phyloP scores from a whole-genome alignment of 2,329 filamentous ascomycete genomes.

The Calonectria pseudoturangicola region DNA sequence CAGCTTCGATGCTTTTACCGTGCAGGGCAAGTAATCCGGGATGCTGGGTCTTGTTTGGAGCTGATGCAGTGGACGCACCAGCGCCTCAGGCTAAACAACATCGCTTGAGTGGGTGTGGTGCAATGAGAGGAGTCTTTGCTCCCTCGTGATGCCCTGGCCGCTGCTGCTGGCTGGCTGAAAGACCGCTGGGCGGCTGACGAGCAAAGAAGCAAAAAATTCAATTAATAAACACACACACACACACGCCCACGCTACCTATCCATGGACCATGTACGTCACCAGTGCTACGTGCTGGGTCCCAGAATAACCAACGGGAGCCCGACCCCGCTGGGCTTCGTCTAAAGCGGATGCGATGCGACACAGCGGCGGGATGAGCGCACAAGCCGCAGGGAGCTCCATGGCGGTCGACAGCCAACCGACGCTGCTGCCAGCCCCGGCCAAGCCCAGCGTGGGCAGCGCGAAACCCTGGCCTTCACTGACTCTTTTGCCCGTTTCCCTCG shows the following conservation, averaged over 20 bases:
- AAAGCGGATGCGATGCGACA: slow-evolving; percentile 36
- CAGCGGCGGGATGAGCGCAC: slow-evolving; percentile 26
- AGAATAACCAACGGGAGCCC: slow-evolving; percentile 32
- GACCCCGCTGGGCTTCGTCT: slow-evolving; percentile 28
- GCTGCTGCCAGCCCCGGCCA: slow-evolving; percentile 16
- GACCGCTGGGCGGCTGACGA: slow-evolving; percentile 11
- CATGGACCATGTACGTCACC: slow-evolving; percentile 20
- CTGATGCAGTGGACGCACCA: not conserved
- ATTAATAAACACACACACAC: slow-evolving; percentile 29
- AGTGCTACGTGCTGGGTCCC: slow-evolving; percentile 14
- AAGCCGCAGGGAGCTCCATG: slow-evolving; percentile 15
- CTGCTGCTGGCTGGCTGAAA: slow-evolving; percentile 35
- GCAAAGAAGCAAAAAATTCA: slow-evolving; percentile 14
- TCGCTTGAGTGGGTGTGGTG: slow-evolving; percentile 17
- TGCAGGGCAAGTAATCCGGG: slow-evolving; percentile 1
- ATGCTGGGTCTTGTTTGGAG: slow-evolving; percentile 1
- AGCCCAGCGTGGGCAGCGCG: slow-evolving; percentile 30
- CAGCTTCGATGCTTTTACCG: slow-evolving; percentile 11
- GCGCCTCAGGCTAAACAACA: slow-evolving; percentile 27
- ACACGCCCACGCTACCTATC: slow-evolving; percentile 15
- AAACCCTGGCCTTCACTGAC: slow-evolving; percentile 16
- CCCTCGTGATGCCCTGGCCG: slow-evolving; percentile 38
- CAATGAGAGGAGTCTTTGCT: slow-evolving; percentile 35
- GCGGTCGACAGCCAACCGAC: slow-evolving; percentile 29
- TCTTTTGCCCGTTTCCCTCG: slow-evolving; percentile 8